phyloP scores from a whole-genome alignment of 2,329 filamentous ascomycete species.

The Xylaria sp. region DNA sequence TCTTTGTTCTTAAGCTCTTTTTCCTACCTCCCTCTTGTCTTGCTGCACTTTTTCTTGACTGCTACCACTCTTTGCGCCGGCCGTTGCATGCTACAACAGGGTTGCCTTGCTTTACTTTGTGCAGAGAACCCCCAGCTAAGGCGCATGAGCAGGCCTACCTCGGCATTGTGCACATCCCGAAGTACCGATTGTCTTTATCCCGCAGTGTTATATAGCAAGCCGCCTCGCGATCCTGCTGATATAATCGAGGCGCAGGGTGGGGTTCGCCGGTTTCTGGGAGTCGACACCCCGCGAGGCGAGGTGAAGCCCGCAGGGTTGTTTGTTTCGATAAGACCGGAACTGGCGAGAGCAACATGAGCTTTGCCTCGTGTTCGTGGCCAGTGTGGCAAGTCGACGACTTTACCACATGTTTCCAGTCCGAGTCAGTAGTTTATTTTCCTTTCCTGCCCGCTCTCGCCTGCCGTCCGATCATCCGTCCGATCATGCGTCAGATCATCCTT shows the following conservation, averaged over 20 bases:
- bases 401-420: constrained; percentile 65
- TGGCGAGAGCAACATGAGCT: constrained; percentile 43
- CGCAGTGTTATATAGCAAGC: not conserved
- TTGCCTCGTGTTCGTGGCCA: constrained; percentile 62
- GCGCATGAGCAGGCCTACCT: not conserved
- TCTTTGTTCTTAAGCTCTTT: too few relatives aligned
- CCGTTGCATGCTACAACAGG: not conserved
- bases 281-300: constrained; percentile 20
- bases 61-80: too few relatives aligned
- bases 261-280: constrained; percentile 21
- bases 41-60: too few relatives aligned
- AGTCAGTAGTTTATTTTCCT: constrained; percentile 59
- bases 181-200: constrained; percentile 7
- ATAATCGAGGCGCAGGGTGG: constrained; percentile 14
- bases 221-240: constrained; percentile 4
- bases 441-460: not conserved
- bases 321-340: constrained; percentile 15
- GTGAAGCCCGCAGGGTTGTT: constrained; percentile 14
- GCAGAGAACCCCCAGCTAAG: not conserved
- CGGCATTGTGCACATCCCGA: not conserved
- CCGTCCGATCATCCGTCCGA: not conserved
- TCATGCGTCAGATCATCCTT: not conserved
- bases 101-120: not conserved
- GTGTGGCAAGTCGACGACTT: constrained; percentile 70
- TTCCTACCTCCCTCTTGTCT: too few relatives aligned